phyloP scores from a whole-genome alignment of 2,329 filamentous ascomycete genomes.

The Cercospora brassicicola region DNA sequence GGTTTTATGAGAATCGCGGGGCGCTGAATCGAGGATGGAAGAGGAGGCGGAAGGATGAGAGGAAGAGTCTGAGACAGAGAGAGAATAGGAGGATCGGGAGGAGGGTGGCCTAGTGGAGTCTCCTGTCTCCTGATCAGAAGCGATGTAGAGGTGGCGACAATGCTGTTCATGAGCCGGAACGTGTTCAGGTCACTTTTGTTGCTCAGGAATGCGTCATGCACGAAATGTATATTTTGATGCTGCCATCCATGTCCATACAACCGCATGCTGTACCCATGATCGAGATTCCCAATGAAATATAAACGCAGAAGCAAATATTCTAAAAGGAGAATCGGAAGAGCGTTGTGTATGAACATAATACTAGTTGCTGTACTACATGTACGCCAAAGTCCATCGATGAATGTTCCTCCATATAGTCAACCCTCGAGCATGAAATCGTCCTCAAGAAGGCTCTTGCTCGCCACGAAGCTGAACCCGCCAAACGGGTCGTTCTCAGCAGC shows the following conservation, averaged over 20 bases:
- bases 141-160: neutral
- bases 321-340: neutral
- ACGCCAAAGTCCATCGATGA: neutral
- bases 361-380: neutral
- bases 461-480: constrained; percentile 57
- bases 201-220: neutral
- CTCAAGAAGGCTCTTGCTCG: constrained; percentile 53
- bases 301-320: neutral
- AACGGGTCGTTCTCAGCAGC: constrained; percentile 49
- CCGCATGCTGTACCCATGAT: neutral
- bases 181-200: neutral
- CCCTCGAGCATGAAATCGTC: constrained; percentile 38
- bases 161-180: neutral
- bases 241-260: neutral
- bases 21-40: constrained; percentile 54
- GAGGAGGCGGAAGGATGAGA: constrained; percentile 58
- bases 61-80: constrained; percentile 60
- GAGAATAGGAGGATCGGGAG: constrained; percentile 58
- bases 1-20: constrained; percentile 58
- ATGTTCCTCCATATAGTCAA: constrained; percentile 32
- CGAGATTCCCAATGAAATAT: neutral
- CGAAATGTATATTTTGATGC: neutral
- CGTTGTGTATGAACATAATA: neutral
- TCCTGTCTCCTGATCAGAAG: neutral
- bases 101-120: constrained; percentile 14